Evolutionary conservation across 179 eudicot genomes (phyloP), one percentile per base, ranked within the genome.

Genomic region (Heliamphora pulchella): DNA sequence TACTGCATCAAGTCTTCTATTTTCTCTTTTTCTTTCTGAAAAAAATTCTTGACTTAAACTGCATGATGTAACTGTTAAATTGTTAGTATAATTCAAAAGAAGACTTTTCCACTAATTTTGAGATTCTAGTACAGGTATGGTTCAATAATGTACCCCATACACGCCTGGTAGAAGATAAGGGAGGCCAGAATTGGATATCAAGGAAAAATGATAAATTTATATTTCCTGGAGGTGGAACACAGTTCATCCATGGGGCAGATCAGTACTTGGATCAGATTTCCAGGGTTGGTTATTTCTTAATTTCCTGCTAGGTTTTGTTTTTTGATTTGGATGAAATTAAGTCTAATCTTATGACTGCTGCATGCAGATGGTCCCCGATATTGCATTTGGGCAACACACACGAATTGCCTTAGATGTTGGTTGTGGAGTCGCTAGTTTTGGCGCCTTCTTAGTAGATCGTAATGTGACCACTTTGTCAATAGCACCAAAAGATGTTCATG

Each of bases 171-270:
- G 98, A 96, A 83, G 97, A 94, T 81, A 96, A 96, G 87, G 99
- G 99, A 48, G 97, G 99, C 77, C 99, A 96, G 83, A 96, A 96
- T 81, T 96, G 99, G 99, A 92, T 96, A 80, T 71, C 85, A 48
- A 88, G 89, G 79, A 87, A 84, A 62, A 91, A 94, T 85, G 92
- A 94, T 80, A 96, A 92, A 83, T 96, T 96, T 80, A 96, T 88
- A 87, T 96, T 96, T 87, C 99, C 98, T 54, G 99, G 99, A 80
- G 99, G 99, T 67, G 98, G 99, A 43, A 96, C 99, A 18, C 99
- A 96, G 85, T 94, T 94, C 82, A 96, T 96, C 76, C 99, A 96
- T 72, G 98, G 99, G 77, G 99, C 99, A 53, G 87, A 94, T 87
- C 90, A 91, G 78, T 96, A 96, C 82, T 79, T 96, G 94, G 93